A percentile compares a stretch with the other conserved stretches of the same genome.
Conservation (phyloP, 768 basidiomycete species). For the Thelephora aurantiotincta region DNA sequence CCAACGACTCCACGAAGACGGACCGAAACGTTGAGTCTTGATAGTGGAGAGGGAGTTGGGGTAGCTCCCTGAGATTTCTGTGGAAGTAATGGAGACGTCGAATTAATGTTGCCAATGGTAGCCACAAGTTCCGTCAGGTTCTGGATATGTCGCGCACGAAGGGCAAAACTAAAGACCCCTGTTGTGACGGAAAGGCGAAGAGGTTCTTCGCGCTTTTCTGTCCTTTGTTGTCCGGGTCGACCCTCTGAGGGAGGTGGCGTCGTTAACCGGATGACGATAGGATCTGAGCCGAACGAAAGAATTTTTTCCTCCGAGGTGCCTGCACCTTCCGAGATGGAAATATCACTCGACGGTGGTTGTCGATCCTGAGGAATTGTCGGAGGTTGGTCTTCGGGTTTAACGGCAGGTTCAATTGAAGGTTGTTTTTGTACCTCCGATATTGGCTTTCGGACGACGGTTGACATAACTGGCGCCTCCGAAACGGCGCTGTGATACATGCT, state of each 20-base stretch:
- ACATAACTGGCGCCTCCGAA: constrained; percentile 18
- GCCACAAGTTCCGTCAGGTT: constrained; percentile 25
- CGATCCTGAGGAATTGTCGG: background rate
- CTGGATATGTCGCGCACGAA: constrained; percentile 43
- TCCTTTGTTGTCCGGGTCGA: background rate
- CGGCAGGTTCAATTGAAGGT: constrained; percentile 2
- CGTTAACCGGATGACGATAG: constrained; percentile 40
- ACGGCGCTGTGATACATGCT: constrained; percentile 75
- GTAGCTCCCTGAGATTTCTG: constrained; percentile 7
- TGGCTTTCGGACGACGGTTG: background rate
- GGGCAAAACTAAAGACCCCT: constrained; percentile 40
- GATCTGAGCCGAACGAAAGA: constrained; percentile 47
- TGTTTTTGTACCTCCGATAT: constrained; percentile 4
- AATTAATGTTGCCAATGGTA: constrained; percentile 9
- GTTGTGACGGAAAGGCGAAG: constrained; percentile 24
- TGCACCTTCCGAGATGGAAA: background rate
- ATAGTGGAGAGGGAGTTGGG: constrained; percentile 11
- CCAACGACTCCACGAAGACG: constrained; percentile 32
- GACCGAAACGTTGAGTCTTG: constrained; percentile 19
- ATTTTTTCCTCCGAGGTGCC: constrained; percentile 28
- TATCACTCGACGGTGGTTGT: background rate
- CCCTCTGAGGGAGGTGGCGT: constrained; percentile 24
- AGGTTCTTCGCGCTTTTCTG: constrained; percentile 2
- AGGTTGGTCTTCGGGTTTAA: background rate
- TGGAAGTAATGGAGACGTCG: background rate